phyloP scores from a whole-genome alignment of 768 basidiomycete species.

The Suillus lakei region DNA sequence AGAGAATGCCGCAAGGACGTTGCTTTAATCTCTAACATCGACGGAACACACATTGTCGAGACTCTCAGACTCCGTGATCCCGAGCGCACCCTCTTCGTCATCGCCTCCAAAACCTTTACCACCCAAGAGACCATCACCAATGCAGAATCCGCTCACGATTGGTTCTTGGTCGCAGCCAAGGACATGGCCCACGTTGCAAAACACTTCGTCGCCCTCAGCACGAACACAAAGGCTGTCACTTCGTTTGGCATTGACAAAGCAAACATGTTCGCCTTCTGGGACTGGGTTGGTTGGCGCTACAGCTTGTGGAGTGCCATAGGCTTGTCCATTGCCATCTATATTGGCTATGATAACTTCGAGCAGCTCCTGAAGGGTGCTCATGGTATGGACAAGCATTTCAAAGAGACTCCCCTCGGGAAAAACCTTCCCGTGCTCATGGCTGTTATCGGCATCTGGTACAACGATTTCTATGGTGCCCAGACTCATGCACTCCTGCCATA shows the following conservation, averaged over 20 bases:
- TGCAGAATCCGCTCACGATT: constrained; percentile 89
- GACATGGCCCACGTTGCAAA: constrained; percentile 95
- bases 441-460: constrained; percentile 95
- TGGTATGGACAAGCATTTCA: constrained; percentile 98
- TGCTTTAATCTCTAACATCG: constrained; percentile 98
- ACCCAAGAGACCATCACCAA: constrained; percentile 99
- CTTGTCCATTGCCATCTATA: constrained; percentile 88
- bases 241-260: constrained; percentile 87
- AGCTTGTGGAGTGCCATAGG: constrained; percentile 99
- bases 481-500: constrained; percentile 96
- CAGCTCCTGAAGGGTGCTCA: constrained; percentile 90
- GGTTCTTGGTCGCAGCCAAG: constrained; percentile 89
- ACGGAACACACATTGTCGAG: constrained; percentile 96
- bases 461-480: constrained; percentile 97
- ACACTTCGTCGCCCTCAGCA: constrained; percentile 98
- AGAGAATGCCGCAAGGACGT: too few relatives aligned
- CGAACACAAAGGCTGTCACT: constrained; percentile 93
- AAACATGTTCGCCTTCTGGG: constrained; percentile 99
- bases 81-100: constrained; percentile 95
- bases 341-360: constrained; percentile 95
- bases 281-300: constrained; percentile 99
- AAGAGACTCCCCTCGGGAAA: constrained; percentile 80
- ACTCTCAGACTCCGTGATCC: constrained; percentile 80
- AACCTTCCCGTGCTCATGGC: constrained; percentile 94
- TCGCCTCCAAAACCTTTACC: constrained; percentile 99